Percentiles rank a stretch among this genome's conserved stretches.
Conservation (phyloP, 306 rosid genomes). For the Rosa lucieae region DNA sequence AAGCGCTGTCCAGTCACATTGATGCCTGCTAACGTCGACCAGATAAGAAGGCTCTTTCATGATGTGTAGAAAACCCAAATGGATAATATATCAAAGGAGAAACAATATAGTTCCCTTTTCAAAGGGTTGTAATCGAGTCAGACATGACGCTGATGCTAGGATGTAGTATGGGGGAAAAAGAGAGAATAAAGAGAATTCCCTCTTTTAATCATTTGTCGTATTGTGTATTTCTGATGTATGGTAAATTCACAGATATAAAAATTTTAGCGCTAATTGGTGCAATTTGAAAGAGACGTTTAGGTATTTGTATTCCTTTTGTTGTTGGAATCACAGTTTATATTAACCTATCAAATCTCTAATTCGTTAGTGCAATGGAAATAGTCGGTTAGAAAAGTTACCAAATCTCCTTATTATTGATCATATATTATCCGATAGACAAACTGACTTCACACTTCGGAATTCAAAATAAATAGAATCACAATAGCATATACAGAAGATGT, state of each 20-base stretch:
- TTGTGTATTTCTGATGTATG: neutral
- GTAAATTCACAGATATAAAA: neutral
- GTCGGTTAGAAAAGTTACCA: neutral
- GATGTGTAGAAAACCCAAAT: slow-evolving; percentile 53
- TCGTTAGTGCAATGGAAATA: neutral
- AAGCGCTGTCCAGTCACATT: slow-evolving; percentile 91
- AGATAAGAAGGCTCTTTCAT: slow-evolving; percentile 92
- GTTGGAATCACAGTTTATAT: neutral
- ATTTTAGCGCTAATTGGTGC: neutral
- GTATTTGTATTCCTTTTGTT: neutral
- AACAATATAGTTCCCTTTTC: neutral
- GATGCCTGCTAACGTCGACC: slow-evolving; percentile 70
- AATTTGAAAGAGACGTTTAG: neutral
- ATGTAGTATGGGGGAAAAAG: neutral
- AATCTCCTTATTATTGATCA: neutral
- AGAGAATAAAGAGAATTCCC: neutral
- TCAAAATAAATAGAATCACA: neutral
- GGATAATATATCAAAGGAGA: neutral
- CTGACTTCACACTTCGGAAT: neutral
- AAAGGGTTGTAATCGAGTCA: neutral
- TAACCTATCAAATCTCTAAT: neutral
- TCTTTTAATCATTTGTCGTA: neutral
- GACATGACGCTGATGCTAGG: neutral
- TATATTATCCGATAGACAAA: neutral
- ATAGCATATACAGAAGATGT: neutral